Conservation (phyloP, 1,139 yeast species). For the Blastobotrys persicus region DNA sequence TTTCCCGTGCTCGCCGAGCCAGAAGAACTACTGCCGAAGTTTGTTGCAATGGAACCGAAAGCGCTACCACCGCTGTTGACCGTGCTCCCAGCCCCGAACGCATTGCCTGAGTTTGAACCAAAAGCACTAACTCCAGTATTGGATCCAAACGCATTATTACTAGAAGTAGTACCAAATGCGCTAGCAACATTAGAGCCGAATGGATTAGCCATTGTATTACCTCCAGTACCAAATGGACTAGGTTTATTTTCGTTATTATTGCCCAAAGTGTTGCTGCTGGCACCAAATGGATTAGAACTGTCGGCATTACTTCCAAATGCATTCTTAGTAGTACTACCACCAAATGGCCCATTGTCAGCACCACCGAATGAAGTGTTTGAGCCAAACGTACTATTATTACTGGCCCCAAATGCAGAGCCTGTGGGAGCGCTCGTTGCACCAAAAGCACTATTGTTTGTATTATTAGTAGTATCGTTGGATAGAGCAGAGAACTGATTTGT, state of each 20-base stretch:
- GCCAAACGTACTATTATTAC: constrained; percentile 9
- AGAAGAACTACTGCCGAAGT: too few species aligned
- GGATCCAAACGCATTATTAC: constrained; percentile 20
- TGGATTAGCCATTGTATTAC: constrained; percentile 16
- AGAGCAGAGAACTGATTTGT: constrained; percentile 4
- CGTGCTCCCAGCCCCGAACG: constrained; percentile 7
- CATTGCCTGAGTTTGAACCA: constrained; percentile 24
- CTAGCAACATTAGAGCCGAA: constrained; percentile 28
- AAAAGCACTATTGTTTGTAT: constrained; percentile 8
- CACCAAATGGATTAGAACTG: constrained; percentile 1
- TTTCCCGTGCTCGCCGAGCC: not conserved
- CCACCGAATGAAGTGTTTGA: too few species aligned
- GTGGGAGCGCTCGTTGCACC: constrained; percentile 9
- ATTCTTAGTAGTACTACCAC: constrained; percentile 7
- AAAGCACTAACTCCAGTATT: constrained; percentile 17
- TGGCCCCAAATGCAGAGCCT: constrained; percentile 31
- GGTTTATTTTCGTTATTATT: constrained; percentile 12
- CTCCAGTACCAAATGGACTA: constrained; percentile 11
- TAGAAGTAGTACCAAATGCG: constrained; percentile 25
- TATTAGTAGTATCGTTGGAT: constrained; percentile 2
- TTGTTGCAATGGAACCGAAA: too few species aligned
- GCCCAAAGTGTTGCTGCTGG: constrained; percentile 23
- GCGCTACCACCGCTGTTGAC: not conserved
- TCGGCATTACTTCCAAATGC: constrained; percentile 12
- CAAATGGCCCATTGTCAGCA: constrained; percentile 15